phyloP scores from a whole-genome alignment of 225 moss, liverwort and hornwort genomes.

The Pseudisothecium myosuroides region DNA sequence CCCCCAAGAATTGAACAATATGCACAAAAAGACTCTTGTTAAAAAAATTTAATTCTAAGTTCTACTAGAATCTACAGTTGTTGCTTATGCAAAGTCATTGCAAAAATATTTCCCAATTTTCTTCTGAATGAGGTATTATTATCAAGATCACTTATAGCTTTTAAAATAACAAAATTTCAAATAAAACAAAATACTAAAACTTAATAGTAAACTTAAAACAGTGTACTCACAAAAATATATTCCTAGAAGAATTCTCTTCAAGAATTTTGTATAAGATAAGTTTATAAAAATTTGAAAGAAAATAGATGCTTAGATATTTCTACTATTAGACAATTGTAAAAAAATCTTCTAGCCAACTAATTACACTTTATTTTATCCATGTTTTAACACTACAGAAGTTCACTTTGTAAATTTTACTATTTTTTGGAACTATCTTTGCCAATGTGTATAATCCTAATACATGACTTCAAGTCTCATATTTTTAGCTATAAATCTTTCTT shows the following conservation, averaged over 20 bases:
- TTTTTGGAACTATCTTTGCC: neutral
- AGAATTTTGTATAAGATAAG: neutral
- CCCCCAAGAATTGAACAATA: too few species aligned
- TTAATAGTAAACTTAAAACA: too few species aligned
- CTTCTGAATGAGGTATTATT: too few species aligned
- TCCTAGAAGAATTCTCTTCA: neutral
- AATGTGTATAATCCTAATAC: neutral
- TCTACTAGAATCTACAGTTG: too few species aligned
- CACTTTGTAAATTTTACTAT: neutral
- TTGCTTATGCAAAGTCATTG: too few species aligned
- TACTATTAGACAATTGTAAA: neutral
- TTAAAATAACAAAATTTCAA: too few species aligned
- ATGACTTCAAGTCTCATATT: neutral
- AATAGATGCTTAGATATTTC: neutral
- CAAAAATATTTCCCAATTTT: too few species aligned
- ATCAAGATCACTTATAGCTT: too few species aligned
- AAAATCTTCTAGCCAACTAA: neutral
- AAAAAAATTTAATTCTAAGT: too few species aligned
- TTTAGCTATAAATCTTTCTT: neutral
- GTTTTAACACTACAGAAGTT: neutral
- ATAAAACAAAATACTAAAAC: too few species aligned
- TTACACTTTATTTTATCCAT: neutral
- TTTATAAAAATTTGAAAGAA: neutral
- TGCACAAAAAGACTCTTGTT: too few species aligned
- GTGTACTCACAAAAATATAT: neutral